Percentiles rank a stretch among this genome's conserved stretches.
Evolutionary conservation across 2,329 filamentous ascomycete species (phyloP).

Genomic region (Penicillium sp.): DNA sequence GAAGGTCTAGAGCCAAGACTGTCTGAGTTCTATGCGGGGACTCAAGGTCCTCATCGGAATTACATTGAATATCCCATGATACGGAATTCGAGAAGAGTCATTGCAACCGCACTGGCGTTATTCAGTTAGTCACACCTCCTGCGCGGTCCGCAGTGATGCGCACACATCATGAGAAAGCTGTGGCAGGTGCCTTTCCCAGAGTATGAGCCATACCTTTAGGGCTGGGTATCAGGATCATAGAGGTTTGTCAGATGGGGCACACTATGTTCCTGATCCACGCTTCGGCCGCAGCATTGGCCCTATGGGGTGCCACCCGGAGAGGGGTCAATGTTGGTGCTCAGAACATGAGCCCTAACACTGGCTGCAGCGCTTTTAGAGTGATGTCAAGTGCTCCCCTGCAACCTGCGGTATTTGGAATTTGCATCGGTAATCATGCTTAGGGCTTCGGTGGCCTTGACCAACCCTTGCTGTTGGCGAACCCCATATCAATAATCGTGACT

Average conservation of each 20-base stretch:
- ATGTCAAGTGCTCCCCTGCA: slow-evolving; percentile 14
- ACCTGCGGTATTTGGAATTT: slow-evolving; percentile 7
- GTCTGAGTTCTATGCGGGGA: background rate
- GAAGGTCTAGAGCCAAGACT: background rate
- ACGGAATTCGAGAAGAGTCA: background rate
- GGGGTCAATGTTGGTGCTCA: slow-evolving; percentile 8
- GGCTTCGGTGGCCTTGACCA: slow-evolving; percentile 5
- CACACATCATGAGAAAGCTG: slow-evolving; percentile 5
- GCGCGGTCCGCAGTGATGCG: slow-evolving; percentile 6
- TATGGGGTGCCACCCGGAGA: slow-evolving; percentile 5
- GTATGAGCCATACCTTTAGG: background rate
- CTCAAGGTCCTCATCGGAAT: background rate
- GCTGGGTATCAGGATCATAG: background rate
- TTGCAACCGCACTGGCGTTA: background rate
- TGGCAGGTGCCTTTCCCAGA: slow-evolving; percentile 10
- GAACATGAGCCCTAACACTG: slow-evolving; percentile 1
- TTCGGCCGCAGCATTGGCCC: slow-evolving; percentile 9
- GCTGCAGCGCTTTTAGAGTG: slow-evolving; percentile 8
- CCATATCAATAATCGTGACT: background rate
- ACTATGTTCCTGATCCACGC: slow-evolving; percentile 9
- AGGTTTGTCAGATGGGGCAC: slow-evolving; percentile 11
- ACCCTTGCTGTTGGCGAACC: slow-evolving; percentile 3
- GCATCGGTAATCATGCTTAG: slow-evolving; percentile 9
- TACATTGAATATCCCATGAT: background rate
- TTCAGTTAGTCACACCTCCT: slow-evolving; percentile 4